A percentile compares a stretch with the other conserved stretches of the same genome.
Conservation (phyloP, 495 filamentous ascomycete species). For the Neurospora sp. region DNA sequence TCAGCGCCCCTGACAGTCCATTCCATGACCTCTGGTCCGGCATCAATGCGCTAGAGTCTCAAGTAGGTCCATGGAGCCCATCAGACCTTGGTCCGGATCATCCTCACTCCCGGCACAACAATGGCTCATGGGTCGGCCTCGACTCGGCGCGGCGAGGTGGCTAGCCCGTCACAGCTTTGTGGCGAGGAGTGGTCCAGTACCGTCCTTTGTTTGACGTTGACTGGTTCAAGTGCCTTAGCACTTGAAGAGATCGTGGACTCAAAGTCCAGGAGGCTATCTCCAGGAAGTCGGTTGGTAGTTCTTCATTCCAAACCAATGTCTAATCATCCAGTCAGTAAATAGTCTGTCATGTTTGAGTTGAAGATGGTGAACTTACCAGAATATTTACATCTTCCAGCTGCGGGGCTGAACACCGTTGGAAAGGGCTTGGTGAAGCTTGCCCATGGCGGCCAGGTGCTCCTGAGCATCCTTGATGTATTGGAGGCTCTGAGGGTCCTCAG, state of each 20-base stretch:
- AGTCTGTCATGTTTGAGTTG: neutral
- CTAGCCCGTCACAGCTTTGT: neutral
- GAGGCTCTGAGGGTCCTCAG: slow-evolving; percentile 34
- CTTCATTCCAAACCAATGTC: neutral
- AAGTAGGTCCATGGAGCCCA: neutral
- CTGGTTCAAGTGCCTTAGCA: neutral
- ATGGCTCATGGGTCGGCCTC: neutral
- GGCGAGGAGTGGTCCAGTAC: neutral
- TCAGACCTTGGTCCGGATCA: neutral
- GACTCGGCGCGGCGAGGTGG: neutral
- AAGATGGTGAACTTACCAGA: neutral
- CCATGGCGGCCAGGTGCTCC: slow-evolving; percentile 34
- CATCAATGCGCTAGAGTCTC: neutral
- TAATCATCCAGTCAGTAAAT: neutral
- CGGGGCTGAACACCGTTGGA: neutral
- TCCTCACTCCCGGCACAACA: neutral
- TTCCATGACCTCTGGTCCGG: neutral
- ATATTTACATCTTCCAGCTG: neutral
- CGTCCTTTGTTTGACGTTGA: neutral
- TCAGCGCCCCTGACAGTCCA: neutral
- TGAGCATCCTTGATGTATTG: slow-evolving; percentile 35
- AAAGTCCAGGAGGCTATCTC: slow-evolving; percentile 4
- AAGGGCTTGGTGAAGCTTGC: slow-evolving; percentile 15
- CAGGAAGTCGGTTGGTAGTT: slow-evolving; percentile 2
- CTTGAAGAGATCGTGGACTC: neutral